phyloP scores from a whole-genome alignment of 2,329 filamentous ascomycete genomes.

The Xylariaceae sp. region DNA sequence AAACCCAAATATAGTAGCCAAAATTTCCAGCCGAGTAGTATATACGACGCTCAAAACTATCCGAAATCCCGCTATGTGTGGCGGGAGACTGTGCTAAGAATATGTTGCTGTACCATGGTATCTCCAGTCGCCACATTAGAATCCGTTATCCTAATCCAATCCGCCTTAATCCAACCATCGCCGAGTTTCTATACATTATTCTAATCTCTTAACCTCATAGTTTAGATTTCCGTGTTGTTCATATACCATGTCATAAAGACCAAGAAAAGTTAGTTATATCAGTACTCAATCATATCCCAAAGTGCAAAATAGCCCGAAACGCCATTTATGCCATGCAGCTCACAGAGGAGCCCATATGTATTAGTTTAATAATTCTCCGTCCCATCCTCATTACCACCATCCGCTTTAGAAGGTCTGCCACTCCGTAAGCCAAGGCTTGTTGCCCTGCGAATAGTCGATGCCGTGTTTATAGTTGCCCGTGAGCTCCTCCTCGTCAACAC shows the following conservation, averaged over 20 bases:
- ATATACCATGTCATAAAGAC: not conserved
- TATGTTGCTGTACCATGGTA: too few species aligned
- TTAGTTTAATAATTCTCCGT: not conserved
- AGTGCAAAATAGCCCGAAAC: constrained; percentile 7
- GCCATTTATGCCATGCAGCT: constrained; percentile 13
- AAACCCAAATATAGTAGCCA: too few species aligned
- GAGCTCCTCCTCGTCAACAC: constrained; percentile 78
- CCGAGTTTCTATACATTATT: not conserved
- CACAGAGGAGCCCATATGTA: not conserved
- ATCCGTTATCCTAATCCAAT: too few species aligned
- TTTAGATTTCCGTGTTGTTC: too few species aligned
- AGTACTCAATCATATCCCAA: not conserved
- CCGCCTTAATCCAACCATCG: not conserved
- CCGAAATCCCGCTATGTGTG: too few species aligned
- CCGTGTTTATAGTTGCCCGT: constrained; percentile 70
- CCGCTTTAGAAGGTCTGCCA: constrained; percentile 43
- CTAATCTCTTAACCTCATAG: too few species aligned
- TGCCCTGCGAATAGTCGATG: constrained; percentile 53
- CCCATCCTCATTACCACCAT: not conserved
- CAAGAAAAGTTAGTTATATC: not conserved
- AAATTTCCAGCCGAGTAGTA: too few species aligned
- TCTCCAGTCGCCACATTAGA: too few species aligned
- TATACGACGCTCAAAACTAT: too few species aligned
- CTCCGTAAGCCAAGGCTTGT: constrained; percentile 57
- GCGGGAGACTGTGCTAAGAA: too few species aligned